Percentiles rank a stretch among this genome's conserved stretches.
These are phyloP conservation scores for Raphanus hybrid DNA, from an alignment of 441 rosid genomes.

Conservation along the genomic window DNA sequence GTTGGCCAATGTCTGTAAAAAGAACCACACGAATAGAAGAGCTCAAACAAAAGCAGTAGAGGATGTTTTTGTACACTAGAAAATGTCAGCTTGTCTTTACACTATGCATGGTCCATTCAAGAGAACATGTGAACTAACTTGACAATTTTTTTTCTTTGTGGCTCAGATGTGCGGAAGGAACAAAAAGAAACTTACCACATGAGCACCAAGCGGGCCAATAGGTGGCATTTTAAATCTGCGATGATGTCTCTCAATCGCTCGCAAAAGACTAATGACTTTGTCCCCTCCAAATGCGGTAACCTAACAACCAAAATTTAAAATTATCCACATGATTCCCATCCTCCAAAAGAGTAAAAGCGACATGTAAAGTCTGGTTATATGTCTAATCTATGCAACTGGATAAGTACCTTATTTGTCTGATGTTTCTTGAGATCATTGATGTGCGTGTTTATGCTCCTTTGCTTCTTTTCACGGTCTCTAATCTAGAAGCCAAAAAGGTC, in stretches of 20 bases:
- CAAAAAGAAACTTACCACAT: constrained; percentile 61
- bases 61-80: not conserved
- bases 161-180: not conserved
- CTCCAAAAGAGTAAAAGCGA: not conserved
- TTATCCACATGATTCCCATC: constrained; percentile 4
- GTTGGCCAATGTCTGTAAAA: constrained; percentile 65
- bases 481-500: constrained; percentile 46
- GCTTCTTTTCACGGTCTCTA: constrained; percentile 51
- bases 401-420: constrained; percentile 72
- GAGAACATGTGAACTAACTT: constrained; percentile 1
- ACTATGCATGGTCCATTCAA: not conserved
- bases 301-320: constrained; percentile 42
- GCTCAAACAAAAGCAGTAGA: not conserved
- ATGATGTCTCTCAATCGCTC: constrained; percentile 67
- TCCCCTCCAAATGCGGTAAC: constrained; percentile 96
- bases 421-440: constrained; percentile 59
- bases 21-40: constrained; percentile 6
- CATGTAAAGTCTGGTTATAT: not conserved
- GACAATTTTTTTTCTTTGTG: not conserved
- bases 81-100: constrained; percentile 2
- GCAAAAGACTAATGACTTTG: constrained; percentile 70
- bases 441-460: constrained; percentile 40
- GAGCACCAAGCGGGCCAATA: constrained; percentile 92
- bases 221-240: constrained; percentile 68
- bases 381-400: constrained; percentile 14